phyloP scores from a whole-genome alignment of 2,329 filamentous ascomycete genomes.

The Colletotrichum siamense region DNA sequence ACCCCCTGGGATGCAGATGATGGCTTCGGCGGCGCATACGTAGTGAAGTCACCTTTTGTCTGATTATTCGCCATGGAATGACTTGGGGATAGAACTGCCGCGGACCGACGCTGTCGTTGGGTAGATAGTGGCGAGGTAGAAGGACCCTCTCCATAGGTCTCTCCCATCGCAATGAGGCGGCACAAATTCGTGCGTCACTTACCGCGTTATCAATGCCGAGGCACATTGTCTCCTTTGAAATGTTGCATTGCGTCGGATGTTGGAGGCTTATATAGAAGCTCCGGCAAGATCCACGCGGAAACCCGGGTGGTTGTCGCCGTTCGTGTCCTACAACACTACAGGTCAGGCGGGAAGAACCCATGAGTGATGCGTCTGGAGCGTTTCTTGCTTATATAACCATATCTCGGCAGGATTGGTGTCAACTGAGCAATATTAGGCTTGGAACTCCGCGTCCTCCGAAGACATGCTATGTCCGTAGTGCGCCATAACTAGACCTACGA shows the following conservation, averaged over 20 bases:
- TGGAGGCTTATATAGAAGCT: background rate
- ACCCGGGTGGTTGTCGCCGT: background rate
- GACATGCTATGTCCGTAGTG: background rate
- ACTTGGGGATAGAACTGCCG: accelerated
- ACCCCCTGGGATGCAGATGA: background rate
- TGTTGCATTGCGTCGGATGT: background rate
- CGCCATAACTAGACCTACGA: background rate
- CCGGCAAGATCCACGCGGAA: background rate
- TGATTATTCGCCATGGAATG: background rate
- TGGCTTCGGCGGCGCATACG: no score
- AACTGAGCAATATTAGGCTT: background rate
- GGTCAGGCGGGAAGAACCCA: background rate
- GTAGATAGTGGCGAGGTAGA: background rate
- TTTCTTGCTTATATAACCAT: background rate
- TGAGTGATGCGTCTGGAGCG: background rate
- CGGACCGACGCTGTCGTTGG: background rate
- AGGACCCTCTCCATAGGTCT: accelerated
- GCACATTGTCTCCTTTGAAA: no score
- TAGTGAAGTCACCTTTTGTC: no score
- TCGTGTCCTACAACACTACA: accelerated
- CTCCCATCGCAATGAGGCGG: background rate
- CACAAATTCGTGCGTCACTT: background rate
- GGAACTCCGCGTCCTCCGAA: no score
- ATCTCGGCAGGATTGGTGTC: background rate
- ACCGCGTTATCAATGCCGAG: accelerated